phyloP scores from a whole-genome alignment of 495 filamentous ascomycete genomes.

The Podospora tetraspora region DNA sequence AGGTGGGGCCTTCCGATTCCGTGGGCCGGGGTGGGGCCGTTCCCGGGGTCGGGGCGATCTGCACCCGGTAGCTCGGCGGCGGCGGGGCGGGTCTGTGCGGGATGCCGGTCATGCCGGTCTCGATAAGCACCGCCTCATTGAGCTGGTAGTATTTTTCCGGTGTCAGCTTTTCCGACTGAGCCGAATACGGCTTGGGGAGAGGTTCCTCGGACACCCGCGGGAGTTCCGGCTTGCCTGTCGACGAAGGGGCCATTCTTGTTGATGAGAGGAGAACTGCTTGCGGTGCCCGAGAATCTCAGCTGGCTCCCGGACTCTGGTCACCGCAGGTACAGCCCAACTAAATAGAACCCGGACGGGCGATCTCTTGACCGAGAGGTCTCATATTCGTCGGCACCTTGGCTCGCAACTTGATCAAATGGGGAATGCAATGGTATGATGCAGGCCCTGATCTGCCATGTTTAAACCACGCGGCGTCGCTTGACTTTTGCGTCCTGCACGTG shows the following conservation, averaged over 20 bases:
- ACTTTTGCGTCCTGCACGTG: background rate
- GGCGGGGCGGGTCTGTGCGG: background rate
- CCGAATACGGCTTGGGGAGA: background rate
- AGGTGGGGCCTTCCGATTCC: conserved; percentile 51
- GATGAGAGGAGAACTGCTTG: background rate
- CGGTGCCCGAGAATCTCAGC: background rate
- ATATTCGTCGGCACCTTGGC: background rate
- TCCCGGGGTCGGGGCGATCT: background rate
- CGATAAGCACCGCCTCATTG: background rate
- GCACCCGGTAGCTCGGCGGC: background rate
- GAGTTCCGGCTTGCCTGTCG: background rate
- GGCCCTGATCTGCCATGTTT: background rate
- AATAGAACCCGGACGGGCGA: background rate
- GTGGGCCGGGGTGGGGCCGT: background rate
- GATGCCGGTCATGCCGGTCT: background rate
- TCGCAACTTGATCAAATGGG: background rate
- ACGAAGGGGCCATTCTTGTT: background rate
- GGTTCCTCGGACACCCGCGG: background rate
- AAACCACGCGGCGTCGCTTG: background rate
- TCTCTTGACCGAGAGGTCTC: background rate
- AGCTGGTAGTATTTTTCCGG: background rate
- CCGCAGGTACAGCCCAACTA: background rate
- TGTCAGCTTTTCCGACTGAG: background rate
- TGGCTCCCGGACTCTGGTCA: background rate
- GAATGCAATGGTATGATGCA: background rate